A percentile compares a stretch with the other conserved stretches of the same genome.
These are phyloP conservation scores for Pseudomonodictys pantanalensis DNA, from an alignment of 495 filamentous ascomycete genomes.

Conservation along the genomic window DNA sequence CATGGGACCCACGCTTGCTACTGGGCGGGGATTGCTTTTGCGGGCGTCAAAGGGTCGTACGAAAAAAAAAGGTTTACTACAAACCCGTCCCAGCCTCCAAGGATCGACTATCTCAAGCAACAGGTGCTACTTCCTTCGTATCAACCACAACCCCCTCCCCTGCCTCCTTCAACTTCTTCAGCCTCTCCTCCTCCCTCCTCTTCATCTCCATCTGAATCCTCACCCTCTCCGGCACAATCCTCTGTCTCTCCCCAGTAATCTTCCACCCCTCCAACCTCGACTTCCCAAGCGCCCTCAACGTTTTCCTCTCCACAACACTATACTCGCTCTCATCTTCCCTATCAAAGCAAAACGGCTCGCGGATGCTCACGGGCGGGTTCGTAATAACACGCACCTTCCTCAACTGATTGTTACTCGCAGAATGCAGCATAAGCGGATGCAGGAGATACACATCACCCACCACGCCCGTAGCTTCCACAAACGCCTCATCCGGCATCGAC, in stretches of 20 bases:
- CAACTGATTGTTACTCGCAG: constrained; percentile 58
- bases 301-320: constrained; percentile 67
- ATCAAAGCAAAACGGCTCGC: constrained; percentile 61
- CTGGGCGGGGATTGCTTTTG: no score
- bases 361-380: constrained; percentile 63
- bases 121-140: neutral
- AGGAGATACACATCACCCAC: constrained; percentile 67
- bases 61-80: no score
- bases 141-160: neutral
- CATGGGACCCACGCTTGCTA: no score
- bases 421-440: constrained; percentile 73
- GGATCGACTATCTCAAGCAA: no score
- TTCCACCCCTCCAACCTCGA: constrained; percentile 61
- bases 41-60: no score
- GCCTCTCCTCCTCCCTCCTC: constrained; percentile 38
- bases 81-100: no score
- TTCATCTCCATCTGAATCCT: constrained; percentile 52
- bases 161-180: constrained; percentile 28
- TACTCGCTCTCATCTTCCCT: constrained; percentile 60
- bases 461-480: constrained; percentile 64
- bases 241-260: constrained; percentile 54
- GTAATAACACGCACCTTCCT: constrained; percentile 65
- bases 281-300: constrained; percentile 57
- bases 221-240: constrained; percentile 49
- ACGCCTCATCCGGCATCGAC: constrained; percentile 46